Evolutionary conservation across 805 yeast genomes (phyloP).

Genomic region (Wickerhamiella cacticola): DNA sequence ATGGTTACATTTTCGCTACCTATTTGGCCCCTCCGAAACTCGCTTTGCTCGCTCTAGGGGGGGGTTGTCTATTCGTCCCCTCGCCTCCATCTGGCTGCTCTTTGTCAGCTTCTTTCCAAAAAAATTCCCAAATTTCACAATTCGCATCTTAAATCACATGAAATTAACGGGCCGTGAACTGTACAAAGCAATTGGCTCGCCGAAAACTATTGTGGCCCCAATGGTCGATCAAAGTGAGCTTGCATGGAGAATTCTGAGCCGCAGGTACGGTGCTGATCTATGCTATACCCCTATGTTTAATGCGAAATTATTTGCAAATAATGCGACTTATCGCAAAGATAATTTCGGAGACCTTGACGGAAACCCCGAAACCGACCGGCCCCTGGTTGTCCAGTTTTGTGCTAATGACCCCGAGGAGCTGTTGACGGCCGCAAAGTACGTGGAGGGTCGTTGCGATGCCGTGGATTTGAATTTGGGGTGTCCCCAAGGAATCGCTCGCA

Average conservation of each 20-base stretch:
- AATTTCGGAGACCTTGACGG: conserved; percentile 66
- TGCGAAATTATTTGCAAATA: conserved; percentile 77
- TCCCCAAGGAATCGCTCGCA: conserved; percentile 93
- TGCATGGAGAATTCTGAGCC: conserved; percentile 83
- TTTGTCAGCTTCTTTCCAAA: too few species aligned
- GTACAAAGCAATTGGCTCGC: conserved; percentile 56
- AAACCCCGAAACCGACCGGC: conserved; percentile 54
- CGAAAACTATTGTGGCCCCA: conserved; percentile 85
- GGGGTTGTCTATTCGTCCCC: too few species aligned
- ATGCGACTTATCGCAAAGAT: conserved; percentile 63
- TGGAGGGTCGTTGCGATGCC: conserved; percentile 82
- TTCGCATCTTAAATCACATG: conserved; percentile 1
- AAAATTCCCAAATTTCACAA: background rate
- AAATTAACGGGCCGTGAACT: conserved; percentile 52
- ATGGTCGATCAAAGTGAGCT: conserved; percentile 97
- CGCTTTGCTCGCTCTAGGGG: too few species aligned
- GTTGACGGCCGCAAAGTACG: conserved; percentile 65
- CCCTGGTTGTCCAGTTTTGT: conserved; percentile 87
- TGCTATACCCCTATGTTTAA: conserved; percentile 97
- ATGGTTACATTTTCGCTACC: too few species aligned
- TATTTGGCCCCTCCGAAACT: too few species aligned
- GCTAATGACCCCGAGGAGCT: conserved; percentile 88
- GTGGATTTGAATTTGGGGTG: conserved; percentile 94
- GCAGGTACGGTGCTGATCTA: conserved; percentile 82
- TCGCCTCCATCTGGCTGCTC: too few species aligned